Percentiles rank a stretch among this genome's conserved stretches.
phyloP scores from a whole-genome alignment of 768 basidiomycete genomes.

The Rhodotorula sphaerocarpa region DNA sequence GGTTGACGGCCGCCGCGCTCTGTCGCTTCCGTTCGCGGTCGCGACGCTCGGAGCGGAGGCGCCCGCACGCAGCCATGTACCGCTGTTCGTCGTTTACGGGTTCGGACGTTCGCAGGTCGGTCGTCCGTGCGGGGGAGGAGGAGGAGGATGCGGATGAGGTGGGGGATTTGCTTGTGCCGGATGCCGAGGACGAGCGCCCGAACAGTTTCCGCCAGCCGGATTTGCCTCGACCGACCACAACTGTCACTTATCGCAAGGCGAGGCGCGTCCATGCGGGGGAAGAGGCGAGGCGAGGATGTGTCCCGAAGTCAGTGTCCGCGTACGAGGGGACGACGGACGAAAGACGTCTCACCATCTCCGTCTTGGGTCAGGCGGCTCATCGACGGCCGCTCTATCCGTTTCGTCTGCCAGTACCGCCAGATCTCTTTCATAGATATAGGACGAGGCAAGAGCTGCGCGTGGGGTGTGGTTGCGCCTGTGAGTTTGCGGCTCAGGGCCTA shows the following conservation, averaged over 20 bases:
- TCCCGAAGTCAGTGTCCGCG: fast-evolving
- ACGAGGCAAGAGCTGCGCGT: constrained; percentile 30
- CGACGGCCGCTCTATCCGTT: constrained; percentile 21
- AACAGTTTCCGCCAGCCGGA: constrained; percentile 26
- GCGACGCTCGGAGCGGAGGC: background rate
- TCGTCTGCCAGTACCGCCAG: constrained; percentile 31
- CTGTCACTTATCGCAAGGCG: constrained; percentile 12
- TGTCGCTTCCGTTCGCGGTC: background rate
- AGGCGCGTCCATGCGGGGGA: background rate
- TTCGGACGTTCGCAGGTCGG: constrained; percentile 3
- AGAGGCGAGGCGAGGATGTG: background rate
- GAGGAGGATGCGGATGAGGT: background rate
- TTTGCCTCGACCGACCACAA: constrained; percentile 31
- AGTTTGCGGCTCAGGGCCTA: no score
- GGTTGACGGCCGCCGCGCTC: constrained; percentile 11
- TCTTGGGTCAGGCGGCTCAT: constrained; percentile 37
- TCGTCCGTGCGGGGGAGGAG: background rate
- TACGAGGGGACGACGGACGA: background rate
- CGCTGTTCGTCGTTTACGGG: constrained; percentile 16
- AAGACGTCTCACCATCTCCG: constrained; percentile 33
- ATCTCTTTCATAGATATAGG: constrained; percentile 35
- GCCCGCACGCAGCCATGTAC: constrained; percentile 13
- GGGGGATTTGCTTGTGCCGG: background rate
- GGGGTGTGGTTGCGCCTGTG: no score
- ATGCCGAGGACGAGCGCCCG: constrained; percentile 2